Evolutionary conservation across 225 moss, liverwort and hornwort species (phyloP).

Genomic region (Takakia lepidozioides): DNA sequence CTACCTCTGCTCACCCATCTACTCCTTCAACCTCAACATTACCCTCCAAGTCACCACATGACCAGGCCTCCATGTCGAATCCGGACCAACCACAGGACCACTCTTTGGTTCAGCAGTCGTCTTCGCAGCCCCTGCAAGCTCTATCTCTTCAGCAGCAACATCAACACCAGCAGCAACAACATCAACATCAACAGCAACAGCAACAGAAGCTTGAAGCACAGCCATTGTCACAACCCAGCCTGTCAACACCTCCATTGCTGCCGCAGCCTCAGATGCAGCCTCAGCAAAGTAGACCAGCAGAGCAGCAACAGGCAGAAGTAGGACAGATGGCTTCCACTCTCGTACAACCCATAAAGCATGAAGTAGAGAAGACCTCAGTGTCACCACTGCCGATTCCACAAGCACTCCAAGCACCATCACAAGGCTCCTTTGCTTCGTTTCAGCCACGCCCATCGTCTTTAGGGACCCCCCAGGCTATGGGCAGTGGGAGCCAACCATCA

Average conservation of each 20-base stretch:
- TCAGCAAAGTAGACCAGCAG: slow-evolving; percentile 15
- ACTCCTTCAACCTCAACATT: slow-evolving; percentile 16
- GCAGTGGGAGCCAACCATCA: slow-evolving; percentile 26
- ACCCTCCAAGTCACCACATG: slow-evolving; percentile 12
- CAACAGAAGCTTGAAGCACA: slow-evolving; percentile 24
- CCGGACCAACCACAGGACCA: slow-evolving; percentile 17
- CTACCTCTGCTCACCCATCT: slow-evolving; percentile 24
- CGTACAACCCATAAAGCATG: slow-evolving; percentile 52
- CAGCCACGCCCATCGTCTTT: slow-evolving; percentile 38
- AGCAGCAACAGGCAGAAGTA: slow-evolving; percentile 18
- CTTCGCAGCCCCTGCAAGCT: slow-evolving; percentile 24
- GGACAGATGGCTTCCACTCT: slow-evolving; percentile 23
- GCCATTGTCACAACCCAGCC: slow-evolving; percentile 29
- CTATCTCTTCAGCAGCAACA: slow-evolving; percentile 49
- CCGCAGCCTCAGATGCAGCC: slow-evolving; percentile 6
- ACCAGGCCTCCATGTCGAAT: slow-evolving; percentile 10
- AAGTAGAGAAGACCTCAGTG: slow-evolving; percentile 43
- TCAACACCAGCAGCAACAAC: slow-evolving; percentile 21
- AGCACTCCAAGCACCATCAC: slow-evolving; percentile 18
- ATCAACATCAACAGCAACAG: slow-evolving; percentile 26
- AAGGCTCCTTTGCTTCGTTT: slow-evolving; percentile 24
- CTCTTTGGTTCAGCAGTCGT: slow-evolving; percentile 13
- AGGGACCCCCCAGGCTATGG: slow-evolving; percentile 24
- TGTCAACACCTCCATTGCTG: slow-evolving; percentile 12
- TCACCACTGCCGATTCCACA: slow-evolving; percentile 24